Evolutionary conservation across 2,329 filamentous ascomycete species (phyloP).

Genomic region (Aspergillus pseudonomiae): DNA sequence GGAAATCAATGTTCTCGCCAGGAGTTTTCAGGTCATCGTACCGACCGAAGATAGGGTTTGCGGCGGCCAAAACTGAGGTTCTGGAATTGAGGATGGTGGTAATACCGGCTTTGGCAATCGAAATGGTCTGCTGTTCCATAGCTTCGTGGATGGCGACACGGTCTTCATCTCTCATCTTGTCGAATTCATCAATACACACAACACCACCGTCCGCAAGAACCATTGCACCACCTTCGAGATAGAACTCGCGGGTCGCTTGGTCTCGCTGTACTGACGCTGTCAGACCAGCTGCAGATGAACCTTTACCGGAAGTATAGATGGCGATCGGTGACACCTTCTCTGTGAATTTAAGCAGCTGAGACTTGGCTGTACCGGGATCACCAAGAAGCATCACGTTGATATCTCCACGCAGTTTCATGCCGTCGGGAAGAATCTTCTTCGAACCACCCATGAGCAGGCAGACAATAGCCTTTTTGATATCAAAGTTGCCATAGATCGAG

Average conservation of each 20-base stretch:
- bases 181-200: conserved; percentile 98
- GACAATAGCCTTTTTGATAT: conserved; percentile 97
- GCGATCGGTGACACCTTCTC: conserved; percentile 95
- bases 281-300: conserved; percentile 94
- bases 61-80: conserved; percentile 91
- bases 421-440: conserved; percentile 96
- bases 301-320: conserved; percentile 98
- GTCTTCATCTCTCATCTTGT: conserved; percentile 99
- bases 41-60: conserved; percentile 95
- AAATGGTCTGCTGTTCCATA: conserved; percentile 99
- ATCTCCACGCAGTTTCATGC: conserved; percentile 95
- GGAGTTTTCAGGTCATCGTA: conserved; percentile 98
- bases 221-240: conserved; percentile 97
- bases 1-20: conserved; percentile 98
- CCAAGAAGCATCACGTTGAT: conserved; percentile 97
- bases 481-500: conserved; percentile 92
- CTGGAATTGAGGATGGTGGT: conserved; percentile 96
- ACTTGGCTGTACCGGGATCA: conserved; percentile 98
- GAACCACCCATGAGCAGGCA: conserved; percentile 92
- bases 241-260: conserved; percentile 89
- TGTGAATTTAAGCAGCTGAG: conserved; percentile 94
- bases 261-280: conserved; percentile 97
- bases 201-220: conserved; percentile 95
- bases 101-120: conserved; percentile 97
- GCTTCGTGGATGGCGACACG: conserved; percentile 98